These are phyloP conservation scores for Neostapfia colusana DNA, from an alignment of 176 grass and related monocot species.

Conservation along the genomic window DNA sequence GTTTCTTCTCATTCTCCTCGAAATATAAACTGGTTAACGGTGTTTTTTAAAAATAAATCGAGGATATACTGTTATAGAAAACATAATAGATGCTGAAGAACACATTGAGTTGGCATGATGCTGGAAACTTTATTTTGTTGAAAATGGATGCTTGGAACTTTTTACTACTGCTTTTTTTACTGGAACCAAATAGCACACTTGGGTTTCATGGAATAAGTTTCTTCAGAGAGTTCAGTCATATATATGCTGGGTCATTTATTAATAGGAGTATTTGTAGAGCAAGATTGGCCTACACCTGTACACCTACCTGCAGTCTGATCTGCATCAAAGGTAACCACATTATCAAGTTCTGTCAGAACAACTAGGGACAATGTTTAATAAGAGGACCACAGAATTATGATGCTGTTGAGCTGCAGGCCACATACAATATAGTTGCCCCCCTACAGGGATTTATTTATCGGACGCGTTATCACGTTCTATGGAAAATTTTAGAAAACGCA, in stretches of 20 bases:
- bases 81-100: background rate
- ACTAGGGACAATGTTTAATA: conserved; percentile 40
- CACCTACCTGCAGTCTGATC: background rate
- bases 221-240: background rate
- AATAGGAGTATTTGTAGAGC: background rate
- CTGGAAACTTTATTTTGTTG: background rate
- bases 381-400: conserved; percentile 49
- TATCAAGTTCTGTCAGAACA: conserved; percentile 39
- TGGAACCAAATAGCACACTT: background rate
- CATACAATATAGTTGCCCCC: conserved; percentile 18
- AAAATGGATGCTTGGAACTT: too few species aligned
- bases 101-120: too few species aligned
- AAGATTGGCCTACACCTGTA: conserved; percentile 12
- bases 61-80: too few species aligned
- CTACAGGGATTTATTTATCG: background rate
- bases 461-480: conserved; percentile 6
- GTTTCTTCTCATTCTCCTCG: too few species aligned
- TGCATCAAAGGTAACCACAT: conserved; percentile 32
- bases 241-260: background rate
- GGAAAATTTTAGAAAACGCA: background rate
- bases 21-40: too few species aligned
- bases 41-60: too few species aligned
- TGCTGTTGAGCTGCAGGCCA: conserved; percentile 22
- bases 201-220: background rate
- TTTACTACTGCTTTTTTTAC: background rate